phyloP scores from a whole-genome alignment of 192 early-diverging fungal species.

The Coemansia sp. region DNA sequence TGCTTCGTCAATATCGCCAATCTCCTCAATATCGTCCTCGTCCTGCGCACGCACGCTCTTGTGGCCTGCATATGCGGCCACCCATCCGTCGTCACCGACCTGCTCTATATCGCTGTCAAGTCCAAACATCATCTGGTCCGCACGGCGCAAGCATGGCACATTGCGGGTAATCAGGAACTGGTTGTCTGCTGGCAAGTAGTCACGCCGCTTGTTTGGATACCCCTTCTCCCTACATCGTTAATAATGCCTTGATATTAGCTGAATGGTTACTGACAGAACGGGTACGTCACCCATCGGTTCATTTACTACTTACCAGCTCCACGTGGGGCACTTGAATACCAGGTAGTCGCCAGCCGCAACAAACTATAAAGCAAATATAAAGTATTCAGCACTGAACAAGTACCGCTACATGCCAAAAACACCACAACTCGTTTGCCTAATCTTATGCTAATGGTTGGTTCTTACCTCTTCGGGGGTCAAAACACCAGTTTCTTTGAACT shows the following conservation, averaged over 20 bases:
- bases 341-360: slow-evolving; percentile 96
- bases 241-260: neutral
- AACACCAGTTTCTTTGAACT: slow-evolving; percentile 94
- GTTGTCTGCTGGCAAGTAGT: slow-evolving; percentile 81
- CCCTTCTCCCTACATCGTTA: slow-evolving; percentile 56
- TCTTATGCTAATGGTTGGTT: neutral
- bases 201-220: slow-evolving; percentile 72
- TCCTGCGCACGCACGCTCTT: slow-evolving; percentile 36
- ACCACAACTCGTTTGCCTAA: neutral
- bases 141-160: slow-evolving; percentile 89
- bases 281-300: neutral
- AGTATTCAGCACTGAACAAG: neutral
- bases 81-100: slow-evolving; percentile 76
- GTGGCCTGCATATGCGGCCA: slow-evolving; percentile 74
- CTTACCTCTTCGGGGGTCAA: slow-evolving; percentile 93
- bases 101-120: slow-evolving; percentile 57
- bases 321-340: slow-evolving; percentile 98
- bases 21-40: slow-evolving; percentile 59
- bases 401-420: neutral
- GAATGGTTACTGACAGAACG: neutral
- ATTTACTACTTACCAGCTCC: slow-evolving; percentile 68
- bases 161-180: slow-evolving; percentile 95
- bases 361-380: slow-evolving; percentile 60
- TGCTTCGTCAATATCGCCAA: slow-evolving; percentile 49
- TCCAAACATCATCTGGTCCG: slow-evolving; percentile 47